Conservation (phyloP, 2,329 filamentous ascomycete species). For the Colletotrichum sublineola region DNA sequence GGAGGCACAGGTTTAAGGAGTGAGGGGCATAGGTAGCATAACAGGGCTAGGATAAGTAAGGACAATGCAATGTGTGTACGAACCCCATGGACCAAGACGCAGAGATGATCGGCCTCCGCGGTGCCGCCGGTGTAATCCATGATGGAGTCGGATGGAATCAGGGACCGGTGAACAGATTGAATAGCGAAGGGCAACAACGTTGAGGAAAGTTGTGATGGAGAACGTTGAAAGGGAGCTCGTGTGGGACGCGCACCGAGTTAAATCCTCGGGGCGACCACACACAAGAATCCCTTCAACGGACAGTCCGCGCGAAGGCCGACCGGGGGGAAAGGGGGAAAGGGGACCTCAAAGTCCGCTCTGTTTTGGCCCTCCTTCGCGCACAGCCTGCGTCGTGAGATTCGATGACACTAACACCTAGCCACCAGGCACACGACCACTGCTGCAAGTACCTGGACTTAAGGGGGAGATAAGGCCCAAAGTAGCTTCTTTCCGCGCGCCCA, state of each 20-base stretch:
- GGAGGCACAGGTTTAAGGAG: background rate
- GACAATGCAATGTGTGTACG: constrained; percentile 48
- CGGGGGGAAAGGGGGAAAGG: constrained; percentile 14
- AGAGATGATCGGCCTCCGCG: constrained; percentile 75
- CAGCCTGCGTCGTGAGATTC: constrained; percentile 15
- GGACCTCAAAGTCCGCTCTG: constrained; percentile 18
- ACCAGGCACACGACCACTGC: constrained; percentile 1
- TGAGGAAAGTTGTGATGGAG: background rate
- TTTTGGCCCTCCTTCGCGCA: background rate
- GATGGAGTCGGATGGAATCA: constrained; percentile 50
- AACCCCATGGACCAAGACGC: constrained; percentile 83
- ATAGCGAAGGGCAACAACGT: constrained; percentile 49
- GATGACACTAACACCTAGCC: constrained; percentile 29
- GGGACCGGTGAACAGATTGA: constrained; percentile 52
- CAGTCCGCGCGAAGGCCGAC: constrained; percentile 36
- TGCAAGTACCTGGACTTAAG: constrained; percentile 28
- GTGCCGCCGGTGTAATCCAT: constrained; percentile 66
- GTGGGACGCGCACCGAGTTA: constrained; percentile 40
- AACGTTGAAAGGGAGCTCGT: constrained; percentile 26
- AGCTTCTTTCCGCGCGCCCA: background rate
- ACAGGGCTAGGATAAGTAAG: constrained; percentile 3
- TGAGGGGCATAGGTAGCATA: background rate
- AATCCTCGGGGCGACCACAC: constrained; percentile 39
- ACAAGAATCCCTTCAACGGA: constrained; percentile 40
- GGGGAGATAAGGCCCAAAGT: constrained; percentile 31